Conservation (phyloP, 129 eudicot species). For the Flaveria sonorensis region DNA sequence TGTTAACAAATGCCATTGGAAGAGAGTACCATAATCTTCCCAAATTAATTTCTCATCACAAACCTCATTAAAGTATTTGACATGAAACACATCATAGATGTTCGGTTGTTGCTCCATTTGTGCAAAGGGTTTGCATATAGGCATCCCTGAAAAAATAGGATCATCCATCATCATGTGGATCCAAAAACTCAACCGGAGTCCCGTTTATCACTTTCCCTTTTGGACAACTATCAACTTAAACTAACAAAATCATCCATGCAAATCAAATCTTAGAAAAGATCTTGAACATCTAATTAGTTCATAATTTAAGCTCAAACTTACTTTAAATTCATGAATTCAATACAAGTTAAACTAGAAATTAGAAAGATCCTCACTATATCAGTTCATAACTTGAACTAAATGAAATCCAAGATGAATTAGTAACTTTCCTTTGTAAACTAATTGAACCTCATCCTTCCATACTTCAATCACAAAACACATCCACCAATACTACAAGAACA, state of each 20-base stretch:
- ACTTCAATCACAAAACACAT: too few relatives aligned
- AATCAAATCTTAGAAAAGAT: too few relatives aligned
- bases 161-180: not conserved
- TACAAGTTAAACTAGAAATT: too few relatives aligned
- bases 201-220: not conserved
- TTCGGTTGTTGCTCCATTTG: constrained; percentile 90
- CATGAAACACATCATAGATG: constrained; percentile 91
- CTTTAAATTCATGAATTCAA: too few relatives aligned
- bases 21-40: not conserved
- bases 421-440: too few relatives aligned
- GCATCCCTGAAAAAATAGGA: constrained; percentile 69
- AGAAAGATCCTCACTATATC: too few relatives aligned
- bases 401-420: too few relatives aligned
- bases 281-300: too few relatives aligned
- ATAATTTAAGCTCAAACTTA: too few relatives aligned
- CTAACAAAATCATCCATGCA: not conserved
- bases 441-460: too few relatives aligned
- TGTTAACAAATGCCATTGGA: not conserved
- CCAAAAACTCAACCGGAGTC: not conserved
- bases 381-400: too few relatives aligned
- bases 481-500: too few relatives aligned
- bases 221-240: not conserved
- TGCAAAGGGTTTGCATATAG: constrained; percentile 87
- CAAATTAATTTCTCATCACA: constrained; percentile 7
- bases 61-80: constrained; percentile 88